Percentiles rank a stretch among this genome's conserved stretches.
Evolutionary conservation across 1,139 yeast species (phyloP).

Genomic region (Blastobotrys niveus): DNA sequence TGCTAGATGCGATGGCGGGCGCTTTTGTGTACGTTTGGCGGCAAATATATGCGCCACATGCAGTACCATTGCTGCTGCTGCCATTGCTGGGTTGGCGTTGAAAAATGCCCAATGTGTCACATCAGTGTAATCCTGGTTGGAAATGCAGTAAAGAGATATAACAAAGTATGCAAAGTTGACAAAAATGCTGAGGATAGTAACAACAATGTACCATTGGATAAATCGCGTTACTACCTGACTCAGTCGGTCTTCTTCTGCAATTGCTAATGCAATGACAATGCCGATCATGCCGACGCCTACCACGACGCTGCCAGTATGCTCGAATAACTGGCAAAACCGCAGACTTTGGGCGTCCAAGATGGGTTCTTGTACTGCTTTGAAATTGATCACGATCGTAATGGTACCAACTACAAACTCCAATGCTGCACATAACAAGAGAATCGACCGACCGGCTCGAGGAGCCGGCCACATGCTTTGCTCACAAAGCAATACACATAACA

Average conservation of each 20-base stretch:
- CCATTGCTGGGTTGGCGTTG: conserved; percentile 27
- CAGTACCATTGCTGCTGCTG: conserved; percentile 23
- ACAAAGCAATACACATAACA: conserved; percentile 19
- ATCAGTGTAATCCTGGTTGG: not conserved
- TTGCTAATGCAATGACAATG: conserved; percentile 22
- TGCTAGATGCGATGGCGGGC: conserved; percentile 30
- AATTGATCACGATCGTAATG: conserved; percentile 19
- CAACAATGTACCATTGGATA: conserved; percentile 22
- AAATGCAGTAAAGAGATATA: conserved; percentile 17
- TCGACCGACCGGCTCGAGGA: conserved; percentile 25
- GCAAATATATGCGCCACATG: conserved; percentile 23
- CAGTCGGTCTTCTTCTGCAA: conserved; percentile 28
- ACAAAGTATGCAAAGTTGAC: conserved; percentile 24
- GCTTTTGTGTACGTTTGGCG: conserved; percentile 20
- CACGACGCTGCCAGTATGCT: conserved; percentile 22
- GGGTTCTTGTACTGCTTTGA: not conserved
- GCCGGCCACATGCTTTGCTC: conserved; percentile 25
- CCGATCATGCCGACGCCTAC: conserved; percentile 27
- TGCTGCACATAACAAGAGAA: conserved; percentile 24
- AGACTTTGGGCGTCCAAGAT: not conserved
- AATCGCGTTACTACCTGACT: conserved; percentile 22
- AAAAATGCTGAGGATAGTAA: conserved; percentile 17
- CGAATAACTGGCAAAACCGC: conserved; percentile 18
- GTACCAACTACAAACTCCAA: conserved; percentile 26
- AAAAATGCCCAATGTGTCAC: not conserved